Evolutionary conservation across 2,329 filamentous ascomycete species (phyloP).

Genomic region (Corynespora cassiicola): DNA sequence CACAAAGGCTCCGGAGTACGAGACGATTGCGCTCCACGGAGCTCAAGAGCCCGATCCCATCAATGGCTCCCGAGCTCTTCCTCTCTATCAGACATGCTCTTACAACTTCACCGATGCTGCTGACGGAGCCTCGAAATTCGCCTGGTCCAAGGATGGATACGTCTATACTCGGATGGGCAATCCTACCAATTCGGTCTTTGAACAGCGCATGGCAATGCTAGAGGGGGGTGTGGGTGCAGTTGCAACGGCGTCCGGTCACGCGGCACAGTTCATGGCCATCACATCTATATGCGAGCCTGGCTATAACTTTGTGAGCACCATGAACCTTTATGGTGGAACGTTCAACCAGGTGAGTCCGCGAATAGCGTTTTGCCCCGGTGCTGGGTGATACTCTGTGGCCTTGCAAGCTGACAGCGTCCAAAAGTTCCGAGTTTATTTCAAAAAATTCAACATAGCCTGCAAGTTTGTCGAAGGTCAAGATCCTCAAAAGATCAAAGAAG

Average conservation of each 20-base stretch:
- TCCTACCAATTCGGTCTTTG: conserved; percentile 49
- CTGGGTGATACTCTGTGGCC: too few species aligned
- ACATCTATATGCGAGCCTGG: conserved; percentile 46
- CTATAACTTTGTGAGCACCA: conserved; percentile 46
- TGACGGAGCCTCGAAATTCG: conserved; percentile 42
- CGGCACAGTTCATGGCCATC: conserved; percentile 46
- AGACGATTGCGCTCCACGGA: conserved; percentile 27
- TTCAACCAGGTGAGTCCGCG: conserved; percentile 38
- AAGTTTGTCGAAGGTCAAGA: conserved; percentile 44
- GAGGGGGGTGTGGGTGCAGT: conserved; percentile 48
- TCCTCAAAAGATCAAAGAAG: conserved; percentile 19
- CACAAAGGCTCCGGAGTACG: conserved; percentile 26
- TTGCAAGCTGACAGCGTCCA: too few species aligned
- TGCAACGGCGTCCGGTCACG: conserved; percentile 46
- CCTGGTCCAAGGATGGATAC: conserved; percentile 46
- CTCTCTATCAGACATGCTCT: conserved; percentile 25
- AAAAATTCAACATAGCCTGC: conserved; percentile 47
- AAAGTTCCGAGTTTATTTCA: conserved; percentile 47
- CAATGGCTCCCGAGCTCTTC: conserved; percentile 27
- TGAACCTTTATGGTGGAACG: conserved; percentile 47
- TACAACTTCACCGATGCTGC: conserved; percentile 45
- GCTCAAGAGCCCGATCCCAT: conserved; percentile 29
- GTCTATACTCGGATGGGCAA: conserved; percentile 50
- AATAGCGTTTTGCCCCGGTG: too few species aligned
- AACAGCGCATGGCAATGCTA: conserved; percentile 46